Percentiles rank a stretch among this genome's conserved stretches.
phyloP scores from a whole-genome alignment of 176 grass and related monocot genomes.

The Musa beccarii region DNA sequence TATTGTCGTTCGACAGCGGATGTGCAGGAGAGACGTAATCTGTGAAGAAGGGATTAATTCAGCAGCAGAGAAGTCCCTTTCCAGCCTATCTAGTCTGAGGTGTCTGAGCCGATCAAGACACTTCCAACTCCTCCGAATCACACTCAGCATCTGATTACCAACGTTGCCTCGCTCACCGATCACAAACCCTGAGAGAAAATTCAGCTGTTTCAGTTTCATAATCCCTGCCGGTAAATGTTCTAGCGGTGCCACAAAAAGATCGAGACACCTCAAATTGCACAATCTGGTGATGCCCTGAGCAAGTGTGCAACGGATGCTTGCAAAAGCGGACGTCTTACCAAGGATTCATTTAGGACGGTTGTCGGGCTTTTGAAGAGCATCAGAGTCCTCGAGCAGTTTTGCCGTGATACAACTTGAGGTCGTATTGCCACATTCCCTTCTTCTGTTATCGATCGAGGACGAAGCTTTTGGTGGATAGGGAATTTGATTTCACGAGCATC shows the following conservation, averaged over 20 bases:
- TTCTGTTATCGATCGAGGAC: not conserved
- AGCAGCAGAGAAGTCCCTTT: not conserved
- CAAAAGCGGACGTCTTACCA: not conserved
- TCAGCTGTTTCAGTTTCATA: not conserved
- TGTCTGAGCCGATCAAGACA: not conserved
- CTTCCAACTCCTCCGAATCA: not conserved
- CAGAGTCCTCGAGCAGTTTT: not conserved
- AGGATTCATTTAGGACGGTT: not conserved
- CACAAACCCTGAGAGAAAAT: not conserved
- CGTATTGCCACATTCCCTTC: not conserved
- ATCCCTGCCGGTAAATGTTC: not conserved
- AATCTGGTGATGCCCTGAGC: not conserved
- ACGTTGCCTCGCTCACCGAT: not conserved
- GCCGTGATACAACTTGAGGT: not conserved
- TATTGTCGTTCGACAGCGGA: not conserved
- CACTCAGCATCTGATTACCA: not conserved
- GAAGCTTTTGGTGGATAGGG: not conserved
- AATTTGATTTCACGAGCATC: not conserved
- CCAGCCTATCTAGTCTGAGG: not conserved
- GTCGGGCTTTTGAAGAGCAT: not conserved
- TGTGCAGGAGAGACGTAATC: not conserved
- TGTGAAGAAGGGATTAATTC: constrained; percentile 1
- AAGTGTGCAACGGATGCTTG: not conserved
- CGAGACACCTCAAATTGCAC: not conserved
- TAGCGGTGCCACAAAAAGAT: not conserved